Conservation (phyloP, 805 yeast genomes). For the Cyberlindnera lachancei region DNA sequence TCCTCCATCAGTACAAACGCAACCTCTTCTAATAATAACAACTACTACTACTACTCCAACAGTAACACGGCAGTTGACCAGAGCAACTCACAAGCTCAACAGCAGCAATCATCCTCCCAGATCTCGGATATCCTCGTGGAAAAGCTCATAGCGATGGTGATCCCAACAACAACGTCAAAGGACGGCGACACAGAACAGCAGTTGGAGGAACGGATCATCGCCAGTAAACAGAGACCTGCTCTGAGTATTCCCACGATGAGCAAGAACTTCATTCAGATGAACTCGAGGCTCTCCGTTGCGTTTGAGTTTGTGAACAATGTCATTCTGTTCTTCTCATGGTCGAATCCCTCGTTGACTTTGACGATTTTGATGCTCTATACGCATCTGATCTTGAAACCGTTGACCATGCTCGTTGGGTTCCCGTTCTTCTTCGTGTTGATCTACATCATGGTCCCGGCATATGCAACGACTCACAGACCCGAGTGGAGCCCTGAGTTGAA, state of each 20-base stretch:
- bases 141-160: slow-evolving; percentile 59
- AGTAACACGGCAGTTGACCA: no score
- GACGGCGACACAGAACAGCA: slow-evolving; percentile 36
- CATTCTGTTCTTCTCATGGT: slow-evolving; percentile 55
- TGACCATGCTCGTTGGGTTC: slow-evolving; percentile 39
- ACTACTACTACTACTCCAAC: no score
- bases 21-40: no score
- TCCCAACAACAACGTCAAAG: slow-evolving; percentile 52
- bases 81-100: no score
- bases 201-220: slow-evolving; percentile 50
- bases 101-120: slow-evolving; percentile 11
- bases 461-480: slow-evolving; percentile 53
- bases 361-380: slow-evolving; percentile 45
- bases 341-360: slow-evolving; percentile 51
- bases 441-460: slow-evolving; percentile 62
- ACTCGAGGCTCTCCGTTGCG: slow-evolving; percentile 53
- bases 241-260: slow-evolving; percentile 66
- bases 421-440: slow-evolving; percentile 50
- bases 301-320: slow-evolving; percentile 55
- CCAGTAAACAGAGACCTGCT: slow-evolving; percentile 59
- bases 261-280: slow-evolving; percentile 53
- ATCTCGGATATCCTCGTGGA: slow-evolving; percentile 70
- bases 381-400: slow-evolving; percentile 53
- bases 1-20: no score
- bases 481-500: slow-evolving; percentile 30